phyloP scores from a whole-genome alignment of 1,284 basidiomycete genomes.

The Leccinum brunneo-olivaceum region DNA sequence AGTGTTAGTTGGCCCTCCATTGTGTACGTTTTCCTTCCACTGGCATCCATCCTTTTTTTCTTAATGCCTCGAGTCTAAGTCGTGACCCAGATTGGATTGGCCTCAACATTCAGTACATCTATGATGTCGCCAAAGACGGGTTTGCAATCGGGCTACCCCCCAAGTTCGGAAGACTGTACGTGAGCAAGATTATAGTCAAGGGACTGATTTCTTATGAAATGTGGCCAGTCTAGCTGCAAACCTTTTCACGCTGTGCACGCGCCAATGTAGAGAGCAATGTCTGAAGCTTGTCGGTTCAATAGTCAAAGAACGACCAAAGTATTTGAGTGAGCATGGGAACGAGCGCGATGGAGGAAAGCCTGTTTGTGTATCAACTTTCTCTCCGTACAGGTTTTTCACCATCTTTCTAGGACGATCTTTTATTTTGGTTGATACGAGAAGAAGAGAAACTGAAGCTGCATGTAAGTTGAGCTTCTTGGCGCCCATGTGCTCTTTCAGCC shows the following conservation, averaged over 20 bases:
- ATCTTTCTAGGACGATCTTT: slow-evolving; percentile 29
- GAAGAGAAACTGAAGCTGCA: too few relatives aligned
- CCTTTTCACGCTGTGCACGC: background rate
- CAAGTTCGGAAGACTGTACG: slow-evolving; percentile 34
- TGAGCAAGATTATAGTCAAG: background rate
- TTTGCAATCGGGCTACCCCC: slow-evolving; percentile 33
- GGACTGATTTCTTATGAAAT: background rate
- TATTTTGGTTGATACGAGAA: slow-evolving; percentile 45
- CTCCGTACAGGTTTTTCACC: slow-evolving; percentile 26
- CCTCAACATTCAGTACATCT: slow-evolving; percentile 30
- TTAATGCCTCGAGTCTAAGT: background rate
- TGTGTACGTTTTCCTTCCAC: slow-evolving; percentile 25
- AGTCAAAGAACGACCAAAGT: slow-evolving; percentile 31
- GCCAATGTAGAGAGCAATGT: background rate
- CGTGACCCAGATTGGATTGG: slow-evolving; percentile 30
- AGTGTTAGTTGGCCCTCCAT: slow-evolving; percentile 33
- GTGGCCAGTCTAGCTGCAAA: slow-evolving; percentile 1
- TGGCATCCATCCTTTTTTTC: background rate
- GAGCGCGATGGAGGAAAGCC: slow-evolving; percentile 36
- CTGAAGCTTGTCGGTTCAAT: slow-evolving; percentile 29
- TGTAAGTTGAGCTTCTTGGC: too few relatives aligned
- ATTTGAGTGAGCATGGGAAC: slow-evolving; percentile 28
- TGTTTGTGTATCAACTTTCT: slow-evolving; percentile 24
- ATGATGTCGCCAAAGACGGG: slow-evolving; percentile 27
- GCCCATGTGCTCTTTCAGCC: too few relatives aligned